Base-by-base conservation (phyloP, 2,329 filamentous ascomycete species). In the Atkinsonella texensis region DNA sequence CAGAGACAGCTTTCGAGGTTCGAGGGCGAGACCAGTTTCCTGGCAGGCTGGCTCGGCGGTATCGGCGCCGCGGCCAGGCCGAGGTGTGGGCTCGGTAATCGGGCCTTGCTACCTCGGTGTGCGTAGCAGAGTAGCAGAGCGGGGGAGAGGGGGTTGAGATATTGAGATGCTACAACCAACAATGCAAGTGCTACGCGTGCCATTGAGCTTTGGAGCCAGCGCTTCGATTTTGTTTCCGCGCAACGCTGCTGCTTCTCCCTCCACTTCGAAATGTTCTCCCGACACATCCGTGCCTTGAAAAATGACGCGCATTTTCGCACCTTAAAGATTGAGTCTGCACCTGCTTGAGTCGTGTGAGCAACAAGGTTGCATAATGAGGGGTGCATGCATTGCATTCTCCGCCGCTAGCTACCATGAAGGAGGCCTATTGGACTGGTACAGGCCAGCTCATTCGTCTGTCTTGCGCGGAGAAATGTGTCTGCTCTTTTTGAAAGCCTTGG, bases 21-120 rank as follows among this genome's bases (percentile, higher is more conserved):
- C 28, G 7, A 28, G 28, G 45, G 31, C 35, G 45, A 33, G 45
- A 47, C 35, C 39, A 47, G 33, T 38, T 35, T 47, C 31, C 28
- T 28, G 28, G 28, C 28, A 28, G 31, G 31, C 23, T 18, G 31
- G 45, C 32, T 35, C 43, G 48, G 40, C 48, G 39, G 40, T 44
- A 40, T 50, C 48, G 48, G 48, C 48, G 41, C 48, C 48, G 48
- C 48, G 35, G 48, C 40, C 48, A 45, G 28, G 41, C 48, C 48
- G 48, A 50, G 44, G 31, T 44, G 41, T 45, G 48, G 48, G 48
- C 48, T 50, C 48, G 48, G 48, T 44, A 28, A 50, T 31, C 48
- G 48, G 48, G 48, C 20, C 44, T 13, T 15, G 35, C 23, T 48
- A 42, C n/a, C 13, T 42, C 6, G 12, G n/a, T 6, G 3, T 42